Evolutionary conservation across 805 yeast species (phyloP), one percentile per base, ranked within the genome.

Genomic region (Candida odintsovae): DNA sequence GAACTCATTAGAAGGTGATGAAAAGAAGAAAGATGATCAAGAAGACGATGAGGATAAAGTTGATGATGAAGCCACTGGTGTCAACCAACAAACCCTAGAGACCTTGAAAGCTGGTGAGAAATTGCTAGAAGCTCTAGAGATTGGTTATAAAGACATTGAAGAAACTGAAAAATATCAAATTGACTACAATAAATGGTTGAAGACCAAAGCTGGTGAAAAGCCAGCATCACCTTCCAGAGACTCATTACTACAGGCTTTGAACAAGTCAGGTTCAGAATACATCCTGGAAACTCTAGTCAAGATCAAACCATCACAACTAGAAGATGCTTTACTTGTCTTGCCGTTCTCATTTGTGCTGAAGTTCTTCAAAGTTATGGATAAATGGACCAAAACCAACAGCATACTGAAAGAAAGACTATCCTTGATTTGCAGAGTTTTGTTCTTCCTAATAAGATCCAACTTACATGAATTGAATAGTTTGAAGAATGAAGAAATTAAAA

Each of bases 261-360:
- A 78, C 42, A 74, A 84, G 50, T 68, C 77, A 5, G 95, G 97
- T 1, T 86, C 81, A 48, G 79, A 81, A 50, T 85, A 92, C 58
- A 90, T 94, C 20, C 72, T 92, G 68, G 83, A 82, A 40, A 82
- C 83, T 0, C 63, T 92, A 15, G 61, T 70, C 33, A 81, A 80
- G 58, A 87, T 94, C 62, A 84, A 77, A 56, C 79, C 96, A 0
- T 77, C 95, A 0, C 96, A 92, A 58, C 68, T 94, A 31, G 97
- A 92, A 57, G 99, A 94, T 66, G 96, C 98, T 1, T 73, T 94
- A 46, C 67, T 94, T 41, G 95, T 94, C 1, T 71, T 94, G 45
- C 97, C 99, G 28, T 90, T 92, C 59, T 88, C 95, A 11, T 85
- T 83, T 65, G 83, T 90, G 2, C 62, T 82, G 46, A 78, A 78